Evolutionary conservation across 768 basidiomycete species (phyloP), one percentile per base, ranked within the genome.

Genomic region (Lepiota venenata): DNA sequence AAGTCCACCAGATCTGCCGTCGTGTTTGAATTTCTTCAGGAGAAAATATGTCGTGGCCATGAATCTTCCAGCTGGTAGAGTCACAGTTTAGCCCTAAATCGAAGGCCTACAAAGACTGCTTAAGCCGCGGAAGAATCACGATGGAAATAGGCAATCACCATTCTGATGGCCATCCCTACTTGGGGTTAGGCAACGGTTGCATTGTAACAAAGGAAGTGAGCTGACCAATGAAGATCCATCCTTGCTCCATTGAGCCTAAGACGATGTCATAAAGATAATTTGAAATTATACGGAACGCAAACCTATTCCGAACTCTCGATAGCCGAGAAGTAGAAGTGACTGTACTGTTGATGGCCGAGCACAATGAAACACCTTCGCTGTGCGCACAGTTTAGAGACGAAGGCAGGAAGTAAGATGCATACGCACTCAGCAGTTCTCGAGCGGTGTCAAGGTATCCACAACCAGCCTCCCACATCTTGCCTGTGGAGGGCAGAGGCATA

Each of bases 231-330:
- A 87, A 89, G 44, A 91, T 75, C 93, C 93, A 95, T 1, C 87
- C 89, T 64, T 89, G 85, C 56, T 90, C 87, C 87, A 91, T 91
- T 12, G 71, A 76, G 62, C 89, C 77, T 74, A 43, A 35, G n/a
- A 36, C 35, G 18, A 8, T 25, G 6, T 27, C 41, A 36, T n/a
- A 49, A 56, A 52, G 12, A 45, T 55, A 55, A 7, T 36, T 18
- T 15, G n/a, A 7, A 47, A 10, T 39, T 20, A 21, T 10, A 37
- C 56, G 21, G 11, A 27, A 27, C 32, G 21, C 63, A 7, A 57
- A 71, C 72, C 91, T 35, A 91, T 85, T 12, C 93, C 93, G 64
- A 93, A 88, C 71, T 94, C 91, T 4, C 91, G 80, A 64, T 90
- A 83, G 0, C 89, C 89, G 11, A 93, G 69, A 11, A 95, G 78